Evolutionary conservation across 495 filamentous ascomycete genomes (phyloP).

Genomic region (Lepraria neglecta): DNA sequence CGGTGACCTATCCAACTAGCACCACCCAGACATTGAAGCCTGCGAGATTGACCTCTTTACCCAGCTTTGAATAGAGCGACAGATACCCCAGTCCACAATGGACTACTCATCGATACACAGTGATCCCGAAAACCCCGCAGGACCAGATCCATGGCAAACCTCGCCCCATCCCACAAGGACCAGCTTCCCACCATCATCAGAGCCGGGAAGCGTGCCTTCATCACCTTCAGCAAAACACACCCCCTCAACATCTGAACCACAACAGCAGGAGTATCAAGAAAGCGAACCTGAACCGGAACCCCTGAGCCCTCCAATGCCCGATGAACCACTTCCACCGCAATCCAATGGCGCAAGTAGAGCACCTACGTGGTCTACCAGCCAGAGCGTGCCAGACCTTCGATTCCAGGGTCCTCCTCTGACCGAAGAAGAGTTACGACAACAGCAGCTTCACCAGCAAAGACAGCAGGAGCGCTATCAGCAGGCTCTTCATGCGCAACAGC

Average conservation of each 20-base stretch:
- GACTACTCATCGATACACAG: conserved; percentile 75
- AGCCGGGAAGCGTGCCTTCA: conserved; percentile 47
- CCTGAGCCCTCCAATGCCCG: conserved; percentile 10
- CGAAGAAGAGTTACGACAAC: conserved; percentile 33
- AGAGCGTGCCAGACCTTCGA: conserved; percentile 22
- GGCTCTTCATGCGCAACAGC: conserved; percentile 35
- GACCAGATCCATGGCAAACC: conserved; percentile 70
- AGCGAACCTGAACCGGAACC: conserved; percentile 22
- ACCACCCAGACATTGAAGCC: neutral
- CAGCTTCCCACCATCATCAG: conserved; percentile 43
- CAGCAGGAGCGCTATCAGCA: conserved; percentile 45
- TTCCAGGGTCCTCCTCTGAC: conserved; percentile 36
- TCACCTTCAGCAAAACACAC: conserved; percentile 42
- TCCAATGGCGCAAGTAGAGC: conserved; percentile 15
- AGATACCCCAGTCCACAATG: conserved; percentile 43
- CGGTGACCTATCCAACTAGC: neutral
- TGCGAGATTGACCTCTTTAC: neutral
- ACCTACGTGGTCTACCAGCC: conserved; percentile 6
- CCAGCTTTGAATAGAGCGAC: neutral
- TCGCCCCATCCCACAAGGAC: conserved; percentile 55
- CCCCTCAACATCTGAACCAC: conserved; percentile 36
- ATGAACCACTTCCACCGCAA: conserved; percentile 15
- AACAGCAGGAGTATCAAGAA: conserved; percentile 28
- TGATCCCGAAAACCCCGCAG: conserved; percentile 65
- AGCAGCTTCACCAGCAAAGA: conserved; percentile 38